Evolutionary conservation across 345 rosid species (phyloP).

Genomic region (Aegle marmelos): DNA sequence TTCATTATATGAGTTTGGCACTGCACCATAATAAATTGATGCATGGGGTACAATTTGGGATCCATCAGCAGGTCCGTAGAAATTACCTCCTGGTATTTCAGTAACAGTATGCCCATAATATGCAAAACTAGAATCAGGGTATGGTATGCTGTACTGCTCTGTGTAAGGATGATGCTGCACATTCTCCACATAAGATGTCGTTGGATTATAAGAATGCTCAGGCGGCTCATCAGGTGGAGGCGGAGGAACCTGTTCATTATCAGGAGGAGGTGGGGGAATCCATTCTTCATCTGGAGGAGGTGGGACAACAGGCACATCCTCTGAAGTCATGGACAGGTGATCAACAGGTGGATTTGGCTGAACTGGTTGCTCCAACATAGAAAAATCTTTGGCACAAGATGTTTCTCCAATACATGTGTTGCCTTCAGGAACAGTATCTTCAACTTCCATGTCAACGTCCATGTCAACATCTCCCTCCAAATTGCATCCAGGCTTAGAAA

Average conservation of each 20-base stretch:
- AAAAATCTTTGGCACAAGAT: conserved; percentile 24
- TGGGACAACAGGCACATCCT: conserved; percentile 38
- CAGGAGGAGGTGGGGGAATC: conserved; percentile 95
- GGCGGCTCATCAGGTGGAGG: conserved; percentile 65
- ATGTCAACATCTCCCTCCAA: conserved; percentile 74
- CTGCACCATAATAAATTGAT: conserved; percentile 54
- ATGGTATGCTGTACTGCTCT: conserved; percentile 52
- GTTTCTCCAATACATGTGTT: conserved; percentile 17
- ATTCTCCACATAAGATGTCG: conserved; percentile 42
- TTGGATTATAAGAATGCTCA: conserved; percentile 49
- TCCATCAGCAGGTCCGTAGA: conserved; percentile 66
- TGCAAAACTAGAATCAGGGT: conserved; percentile 48
- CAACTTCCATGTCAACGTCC: conserved; percentile 99
- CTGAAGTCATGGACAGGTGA: conserved; percentile 17
- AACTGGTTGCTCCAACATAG: conserved; percentile 35
- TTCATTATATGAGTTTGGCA: conserved; percentile 54
- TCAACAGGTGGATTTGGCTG: conserved; percentile 40
- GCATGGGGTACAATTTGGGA: conserved; percentile 54
- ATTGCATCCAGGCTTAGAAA: conserved; percentile 24
- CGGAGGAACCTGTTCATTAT: conserved; percentile 72
- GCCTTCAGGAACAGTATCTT: conserved; percentile 44
- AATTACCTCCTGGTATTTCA: conserved; percentile 39
- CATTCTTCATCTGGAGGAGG: conserved; percentile 82
- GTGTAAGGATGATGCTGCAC: conserved; percentile 45
- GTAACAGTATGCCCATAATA: conserved; percentile 48